phyloP scores from a whole-genome alignment of 2,329 filamentous ascomycete genomes.

The Bisporella sp. region DNA sequence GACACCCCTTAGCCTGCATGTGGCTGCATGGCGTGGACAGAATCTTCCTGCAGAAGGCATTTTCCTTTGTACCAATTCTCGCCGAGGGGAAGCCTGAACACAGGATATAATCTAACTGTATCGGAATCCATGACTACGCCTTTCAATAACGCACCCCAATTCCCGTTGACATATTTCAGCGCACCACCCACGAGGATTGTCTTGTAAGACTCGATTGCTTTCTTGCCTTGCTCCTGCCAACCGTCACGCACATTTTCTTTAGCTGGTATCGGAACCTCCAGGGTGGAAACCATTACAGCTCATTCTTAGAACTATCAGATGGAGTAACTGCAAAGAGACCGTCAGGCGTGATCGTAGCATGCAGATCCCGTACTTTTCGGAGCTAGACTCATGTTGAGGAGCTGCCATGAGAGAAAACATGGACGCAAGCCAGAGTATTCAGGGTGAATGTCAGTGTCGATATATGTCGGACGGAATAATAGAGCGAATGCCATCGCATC shows the following conservation, averaged over 20 bases:
- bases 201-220: slow-evolving; percentile 27
- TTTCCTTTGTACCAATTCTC: slow-evolving; percentile 31
- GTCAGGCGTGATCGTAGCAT: slow-evolving; percentile 25
- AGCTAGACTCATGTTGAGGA: not conserved
- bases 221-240: slow-evolving; percentile 26
- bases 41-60: slow-evolving; percentile 46
- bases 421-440: not conserved
- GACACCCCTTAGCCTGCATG: slow-evolving; percentile 47
- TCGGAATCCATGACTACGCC: slow-evolving; percentile 13
- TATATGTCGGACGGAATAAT: not conserved
- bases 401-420: not conserved
- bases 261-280: slow-evolving; percentile 22
- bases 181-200: slow-evolving; percentile 14
- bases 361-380: slow-evolving; percentile 12
- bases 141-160: slow-evolving; percentile 21
- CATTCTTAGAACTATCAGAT: slow-evolving; percentile 19
- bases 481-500: slow-evolving; percentile 1
- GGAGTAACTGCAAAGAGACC: slow-evolving; percentile 23
- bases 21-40: slow-evolving; percentile 48
- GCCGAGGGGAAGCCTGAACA: slow-evolving; percentile 29
- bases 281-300: slow-evolving; percentile 28
- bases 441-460: not conserved
- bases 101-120: slow-evolving; percentile 29
- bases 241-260: slow-evolving; percentile 24
- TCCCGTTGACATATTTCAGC: slow-evolving; percentile 18